phyloP scores from a whole-genome alignment of 257 asterid genomes.

The Nicotiana paniculata region DNA sequence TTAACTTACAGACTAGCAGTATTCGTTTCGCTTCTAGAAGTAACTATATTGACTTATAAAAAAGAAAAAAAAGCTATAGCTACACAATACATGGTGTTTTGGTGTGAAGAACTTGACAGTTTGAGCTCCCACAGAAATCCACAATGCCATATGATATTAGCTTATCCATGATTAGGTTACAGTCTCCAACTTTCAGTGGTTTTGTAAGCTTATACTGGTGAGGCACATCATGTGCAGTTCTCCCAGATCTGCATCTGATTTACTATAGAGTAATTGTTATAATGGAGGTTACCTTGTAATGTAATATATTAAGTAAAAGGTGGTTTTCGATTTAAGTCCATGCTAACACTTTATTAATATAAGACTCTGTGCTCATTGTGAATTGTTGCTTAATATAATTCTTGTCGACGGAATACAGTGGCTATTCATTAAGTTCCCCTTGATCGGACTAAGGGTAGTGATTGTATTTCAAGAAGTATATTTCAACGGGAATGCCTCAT shows the following conservation, averaged over 20 bases:
- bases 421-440: not conserved
- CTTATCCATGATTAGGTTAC: not conserved
- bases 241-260: not conserved
- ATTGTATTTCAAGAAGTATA: not conserved
- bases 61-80: not conserved
- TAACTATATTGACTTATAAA: not conserved
- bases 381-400: not conserved
- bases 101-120: not conserved
- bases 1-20: not conserved
- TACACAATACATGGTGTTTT: not conserved
- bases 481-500: not conserved
- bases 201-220: not conserved
- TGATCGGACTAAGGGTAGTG: not conserved
- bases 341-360: not conserved
- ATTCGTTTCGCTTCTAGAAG: not conserved
- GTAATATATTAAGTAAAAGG: not conserved
- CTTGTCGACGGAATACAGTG: not conserved
- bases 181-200: not conserved
- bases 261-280: not conserved
- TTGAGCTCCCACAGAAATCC: not conserved
- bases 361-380: not conserved
- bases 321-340: not conserved
- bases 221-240: not conserved
- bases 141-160: not conserved
- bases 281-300: not conserved